Evolutionary conservation across 139 green algal genomes (phyloP), one percentile per base, ranked within the genome.

Genomic region (Picochlorum costavermella): DNA sequence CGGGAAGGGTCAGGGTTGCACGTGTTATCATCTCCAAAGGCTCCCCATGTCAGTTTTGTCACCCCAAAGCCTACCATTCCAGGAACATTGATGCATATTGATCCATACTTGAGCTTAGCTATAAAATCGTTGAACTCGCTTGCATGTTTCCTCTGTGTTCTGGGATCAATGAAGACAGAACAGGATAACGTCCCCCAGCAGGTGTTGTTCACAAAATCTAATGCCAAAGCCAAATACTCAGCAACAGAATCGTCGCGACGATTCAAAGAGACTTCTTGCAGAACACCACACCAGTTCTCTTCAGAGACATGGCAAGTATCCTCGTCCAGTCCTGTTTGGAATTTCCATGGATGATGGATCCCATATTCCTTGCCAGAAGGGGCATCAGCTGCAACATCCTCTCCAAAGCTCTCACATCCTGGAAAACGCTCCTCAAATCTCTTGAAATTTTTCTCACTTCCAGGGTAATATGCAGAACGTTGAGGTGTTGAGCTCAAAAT

Each of bases 231-330:
- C 61, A 92, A 57, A 77, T 90, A 95, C 6, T 43, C 13, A 3
- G 48, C 64, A 0, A 79, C 36, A 55, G 83, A 67, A 33, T 46
- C 64, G 26, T 58, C 65, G 14, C 60, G 70, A 55, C 60, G 74
- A 9, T 77, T 46, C 26, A 92, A 46, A 2, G 67, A 60, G 33
- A 92, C 81, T 72, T 92, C 84, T 72, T 94, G 87, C 61, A 94
- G 63, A 29, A 88, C 78, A 1, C 77, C 81, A 30, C 84, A 84
- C 87, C 85, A 95, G 64, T 84, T 89, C 67, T 95, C 87, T 5
- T 65, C 14, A 25, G 75, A 56, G 2, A 69, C 71, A 25, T 64
- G 30, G 2, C 82, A 86, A 60, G 70, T 10, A 12, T 81, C 62
- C 4, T 72, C 72, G 11, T 44, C 49, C 17, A 83, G 71, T 17